Evolutionary conservation across 805 yeast species (phyloP).

Genomic region (Sungouiella thailandica): DNA sequence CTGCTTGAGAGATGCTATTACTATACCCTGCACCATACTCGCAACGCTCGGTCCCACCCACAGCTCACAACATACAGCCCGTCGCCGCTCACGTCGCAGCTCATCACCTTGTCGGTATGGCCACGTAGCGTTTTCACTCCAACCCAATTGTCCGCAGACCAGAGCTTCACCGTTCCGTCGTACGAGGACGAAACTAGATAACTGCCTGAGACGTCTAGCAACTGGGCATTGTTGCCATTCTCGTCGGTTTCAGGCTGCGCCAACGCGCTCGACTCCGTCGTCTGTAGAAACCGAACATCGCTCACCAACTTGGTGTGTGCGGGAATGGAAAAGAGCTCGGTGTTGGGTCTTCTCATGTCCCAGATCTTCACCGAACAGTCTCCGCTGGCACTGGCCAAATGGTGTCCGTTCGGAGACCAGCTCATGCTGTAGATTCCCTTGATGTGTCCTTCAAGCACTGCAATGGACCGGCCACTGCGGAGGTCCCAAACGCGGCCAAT

Average conservation of each 20-base stretch:
- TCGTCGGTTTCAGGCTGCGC: conserved; percentile 25
- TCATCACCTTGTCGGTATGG: conserved; percentile 63
- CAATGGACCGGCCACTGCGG: conserved; percentile 64
- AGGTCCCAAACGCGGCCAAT: conserved; percentile 79
- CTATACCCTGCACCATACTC: conserved; percentile 45
- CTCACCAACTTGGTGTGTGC: conserved; percentile 75
- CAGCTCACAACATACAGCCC: conserved; percentile 49
- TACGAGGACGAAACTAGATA: conserved; percentile 60
- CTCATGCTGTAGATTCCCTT: conserved; percentile 65
- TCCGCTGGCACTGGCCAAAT: conserved; percentile 77
- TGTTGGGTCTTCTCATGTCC: conserved; percentile 59
- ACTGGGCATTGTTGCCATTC: conserved; percentile 23
- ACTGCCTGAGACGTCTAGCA: conserved; percentile 34
- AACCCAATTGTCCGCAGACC: conserved; percentile 71
- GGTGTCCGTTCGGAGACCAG: conserved; percentile 74
- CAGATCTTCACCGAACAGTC: conserved; percentile 78
- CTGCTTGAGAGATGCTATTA: neutral
- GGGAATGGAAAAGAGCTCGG: conserved; percentile 48
- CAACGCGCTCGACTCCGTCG: conserved; percentile 9
- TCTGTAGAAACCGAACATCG: conserved; percentile 49
- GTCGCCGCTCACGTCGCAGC: conserved; percentile 50
- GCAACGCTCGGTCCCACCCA: conserved; percentile 83
- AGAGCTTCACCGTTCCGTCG: conserved; percentile 58
- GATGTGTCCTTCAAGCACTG: conserved; percentile 61
- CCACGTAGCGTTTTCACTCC: conserved; percentile 49